Conservation (phyloP, 495 filamentous ascomycete genomes). For the Penicillium bovifimosum region DNA sequence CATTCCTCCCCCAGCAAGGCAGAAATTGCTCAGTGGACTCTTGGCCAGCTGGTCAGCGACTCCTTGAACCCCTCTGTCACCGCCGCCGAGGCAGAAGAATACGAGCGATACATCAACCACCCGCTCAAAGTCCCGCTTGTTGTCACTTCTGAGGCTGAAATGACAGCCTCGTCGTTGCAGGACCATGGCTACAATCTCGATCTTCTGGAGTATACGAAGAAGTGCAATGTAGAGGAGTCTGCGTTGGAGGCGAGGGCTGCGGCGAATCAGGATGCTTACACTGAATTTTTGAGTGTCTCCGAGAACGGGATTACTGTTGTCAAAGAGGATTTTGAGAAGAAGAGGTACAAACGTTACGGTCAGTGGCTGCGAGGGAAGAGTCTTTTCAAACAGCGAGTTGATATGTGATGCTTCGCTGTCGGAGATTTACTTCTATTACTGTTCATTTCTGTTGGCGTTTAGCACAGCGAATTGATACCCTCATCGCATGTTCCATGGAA, state of each 20-base stretch:
- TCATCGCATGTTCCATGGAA: not conserved
- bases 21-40: constrained; percentile 73
- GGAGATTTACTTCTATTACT: not conserved
- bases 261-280: constrained; percentile 69
- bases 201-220: constrained; percentile 68
- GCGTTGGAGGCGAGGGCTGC: constrained; percentile 42
- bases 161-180: constrained; percentile 37
- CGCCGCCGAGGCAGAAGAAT: constrained; percentile 71
- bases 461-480: constrained; percentile 19
- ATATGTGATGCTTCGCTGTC: constrained; percentile 44
- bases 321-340: constrained; percentile 77
- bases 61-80: constrained; percentile 76
- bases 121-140: constrained; percentile 87
- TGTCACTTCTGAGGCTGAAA: constrained; percentile 61
- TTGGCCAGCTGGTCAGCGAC: constrained; percentile 75
- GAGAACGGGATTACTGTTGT: constrained; percentile 85
- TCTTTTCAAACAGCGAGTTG: constrained; percentile 84
- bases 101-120: constrained; percentile 85
- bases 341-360: constrained; percentile 90
- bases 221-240: constrained; percentile 35
- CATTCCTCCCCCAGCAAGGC: constrained; percentile 47
- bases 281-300: constrained; percentile 65
- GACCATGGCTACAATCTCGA: constrained; percentile 52
- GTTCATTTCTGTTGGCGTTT: constrained; percentile 7
- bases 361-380: constrained; percentile 93